Evolutionary conservation across 2,329 filamentous ascomycete species (phyloP).

Genomic region (Orbilia blumenaviensis): DNA sequence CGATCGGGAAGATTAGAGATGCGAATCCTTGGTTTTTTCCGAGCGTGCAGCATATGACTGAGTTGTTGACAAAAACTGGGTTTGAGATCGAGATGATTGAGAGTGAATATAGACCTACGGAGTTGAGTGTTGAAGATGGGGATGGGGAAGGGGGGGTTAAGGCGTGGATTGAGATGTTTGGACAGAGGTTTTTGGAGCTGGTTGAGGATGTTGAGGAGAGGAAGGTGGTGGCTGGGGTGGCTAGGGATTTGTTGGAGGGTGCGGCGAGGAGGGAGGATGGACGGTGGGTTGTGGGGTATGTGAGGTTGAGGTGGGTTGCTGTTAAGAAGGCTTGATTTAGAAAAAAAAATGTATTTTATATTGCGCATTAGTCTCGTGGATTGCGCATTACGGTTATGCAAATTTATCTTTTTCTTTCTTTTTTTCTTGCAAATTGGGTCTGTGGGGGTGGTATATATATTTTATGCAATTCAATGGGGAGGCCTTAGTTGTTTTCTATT

Average conservation of each 20-base stretch:
- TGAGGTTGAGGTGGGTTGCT: slow-evolving; percentile 57
- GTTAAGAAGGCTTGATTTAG: slow-evolving; percentile 36
- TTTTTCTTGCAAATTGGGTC: too few relatives aligned
- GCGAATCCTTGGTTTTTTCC: slow-evolving; percentile 56
- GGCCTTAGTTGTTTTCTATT: too few relatives aligned
- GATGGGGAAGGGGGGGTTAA: slow-evolving; percentile 53
- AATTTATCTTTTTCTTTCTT: too few relatives aligned
- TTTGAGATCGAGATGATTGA: slow-evolving; percentile 55
- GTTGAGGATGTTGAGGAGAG: slow-evolving; percentile 30
- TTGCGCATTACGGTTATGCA: too few relatives aligned
- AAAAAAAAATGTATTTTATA: too few relatives aligned
- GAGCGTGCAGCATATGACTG: slow-evolving; percentile 37
- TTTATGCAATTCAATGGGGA: too few relatives aligned
- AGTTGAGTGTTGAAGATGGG: slow-evolving; percentile 48
- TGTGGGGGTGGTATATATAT: too few relatives aligned
- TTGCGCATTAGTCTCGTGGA: not conserved
- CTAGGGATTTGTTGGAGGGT: slow-evolving; percentile 49
- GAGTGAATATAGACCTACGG: slow-evolving; percentile 55
- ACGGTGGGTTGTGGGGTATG: slow-evolving; percentile 55
- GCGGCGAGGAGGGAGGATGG: slow-evolving; percentile 52
- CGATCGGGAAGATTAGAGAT: not conserved
- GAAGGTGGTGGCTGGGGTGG: slow-evolving; percentile 42
- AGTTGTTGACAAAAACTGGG: slow-evolving; percentile 48
- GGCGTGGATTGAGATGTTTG: slow-evolving; percentile 57
- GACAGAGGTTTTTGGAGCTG: slow-evolving; percentile 55